Base-by-base conservation (phyloP, 139 green algal genomes). In the Chlorella sp. region DNA sequence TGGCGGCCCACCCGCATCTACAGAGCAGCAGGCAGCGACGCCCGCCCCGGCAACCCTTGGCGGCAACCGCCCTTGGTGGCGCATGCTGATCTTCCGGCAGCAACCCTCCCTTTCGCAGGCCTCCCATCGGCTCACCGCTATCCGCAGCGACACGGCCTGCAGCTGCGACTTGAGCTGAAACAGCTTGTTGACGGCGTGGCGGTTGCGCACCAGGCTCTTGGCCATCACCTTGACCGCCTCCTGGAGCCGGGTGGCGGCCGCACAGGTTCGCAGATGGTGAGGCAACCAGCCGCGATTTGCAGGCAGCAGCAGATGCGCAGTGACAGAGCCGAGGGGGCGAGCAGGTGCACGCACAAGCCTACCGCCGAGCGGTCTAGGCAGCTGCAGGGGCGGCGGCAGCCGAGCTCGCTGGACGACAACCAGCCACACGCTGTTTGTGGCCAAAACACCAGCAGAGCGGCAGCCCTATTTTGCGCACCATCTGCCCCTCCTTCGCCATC, bases 171-270 rank as follows among this genome's bases (percentile, higher is more conserved):
- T 99, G 9, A 99, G 92, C 24, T 88, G 90, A 85, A 98, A 97
- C 84, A 99, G 96, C 88, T 99, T 99, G 48, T 95, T 99, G 32
- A 99, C 95, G n/a, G 96, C 94, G 84, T 98, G 92, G 51, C 97
- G 88, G 87, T 98, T 99, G n/a, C 97, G 92, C 22, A 99, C 95
- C 17, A 99, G 82, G 13, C 95, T 98, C 89, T 99, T 99, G 40
- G 97, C 97, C 95, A 99, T 98, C 34, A 99, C 96, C 81, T 98
- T 97, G 34, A 99, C 97, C 0, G 97, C 96, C 16, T 97, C 97
- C 96, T 99, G 92, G 34, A 58, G 43, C 44, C 26, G 7, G 48
- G 51, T 1, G 9, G 51, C 36, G 20, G 38, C 17, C 2, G 68
- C 69, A 75, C 40, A 41, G 64, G 32, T 19, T 30, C 32, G 51